Evolutionary conservation across 2,329 filamentous ascomycete genomes (phyloP).

Genomic region (Epichloe brachyelytri): DNA sequence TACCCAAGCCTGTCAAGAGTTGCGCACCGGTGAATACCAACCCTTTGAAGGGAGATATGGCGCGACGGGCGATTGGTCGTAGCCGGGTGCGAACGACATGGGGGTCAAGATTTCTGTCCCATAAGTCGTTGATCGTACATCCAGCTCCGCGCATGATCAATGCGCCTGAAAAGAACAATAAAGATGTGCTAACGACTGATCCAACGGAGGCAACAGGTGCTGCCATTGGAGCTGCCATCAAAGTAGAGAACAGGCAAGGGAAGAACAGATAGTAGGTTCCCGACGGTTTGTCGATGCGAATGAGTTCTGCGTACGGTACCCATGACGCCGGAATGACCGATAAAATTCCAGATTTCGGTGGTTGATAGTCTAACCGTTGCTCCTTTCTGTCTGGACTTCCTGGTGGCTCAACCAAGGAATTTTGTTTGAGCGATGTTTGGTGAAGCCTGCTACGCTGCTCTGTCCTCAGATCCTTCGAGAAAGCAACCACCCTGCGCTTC

Average conservation of each 20-base stretch:
- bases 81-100: conserved; percentile 64
- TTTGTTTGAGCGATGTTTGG: neutral
- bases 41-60: conserved; percentile 58
- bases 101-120: conserved; percentile 78
- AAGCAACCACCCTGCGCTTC: neutral
- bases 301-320: conserved; percentile 71
- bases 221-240: conserved; percentile 62
- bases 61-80: conserved; percentile 69
- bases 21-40: conserved; percentile 64
- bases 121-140: conserved; percentile 82
- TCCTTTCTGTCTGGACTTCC: neutral
- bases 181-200: conserved; percentile 49
- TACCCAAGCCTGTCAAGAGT: conserved; percentile 56
- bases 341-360: conserved; percentile 59
- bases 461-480: neutral
- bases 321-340: conserved; percentile 55
- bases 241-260: conserved; percentile 72
- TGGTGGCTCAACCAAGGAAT: neutral
- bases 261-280: conserved; percentile 80
- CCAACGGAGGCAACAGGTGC: conserved; percentile 45
- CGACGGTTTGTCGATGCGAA: conserved; percentile 67
- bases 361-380: conserved; percentile 35
- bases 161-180: conserved; percentile 63
- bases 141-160: conserved; percentile 79
- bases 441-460: neutral